Evolutionary conservation across 257 asterid genomes (phyloP).

Genomic region (Avicennia marina): DNA sequence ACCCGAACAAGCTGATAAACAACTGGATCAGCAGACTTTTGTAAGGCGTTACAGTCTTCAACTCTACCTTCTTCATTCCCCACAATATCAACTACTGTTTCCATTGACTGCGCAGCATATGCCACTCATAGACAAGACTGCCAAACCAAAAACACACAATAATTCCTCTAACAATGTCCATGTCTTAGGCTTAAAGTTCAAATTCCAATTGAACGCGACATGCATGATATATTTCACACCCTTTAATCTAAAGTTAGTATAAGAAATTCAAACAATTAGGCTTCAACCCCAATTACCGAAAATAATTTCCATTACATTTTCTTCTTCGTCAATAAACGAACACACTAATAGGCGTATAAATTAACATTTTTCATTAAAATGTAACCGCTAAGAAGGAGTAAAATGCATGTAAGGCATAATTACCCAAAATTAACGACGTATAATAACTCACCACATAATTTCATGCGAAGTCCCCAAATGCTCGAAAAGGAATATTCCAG

Average conservation of each 20-base stretch:
- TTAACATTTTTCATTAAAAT: not conserved
- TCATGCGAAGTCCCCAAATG: constrained; percentile 12
- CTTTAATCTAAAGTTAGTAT: not conserved
- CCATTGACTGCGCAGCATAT: constrained; percentile 52
- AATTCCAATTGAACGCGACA: constrained; percentile 7
- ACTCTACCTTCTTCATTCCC: constrained; percentile 34
- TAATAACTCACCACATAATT: constrained; percentile 26
- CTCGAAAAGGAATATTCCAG: constrained; percentile 26
- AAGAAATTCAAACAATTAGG: not conserved
- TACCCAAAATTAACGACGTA: not conserved
- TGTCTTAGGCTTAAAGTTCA: constrained; percentile 7
- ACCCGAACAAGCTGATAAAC: constrained; percentile 90
- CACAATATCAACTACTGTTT: constrained; percentile 40
- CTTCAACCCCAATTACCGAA: not conserved
- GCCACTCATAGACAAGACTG: constrained; percentile 28
- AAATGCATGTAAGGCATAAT: not conserved
- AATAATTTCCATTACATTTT: constrained; percentile 4
- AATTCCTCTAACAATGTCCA: not conserved
- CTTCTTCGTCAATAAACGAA: constrained; percentile 5
- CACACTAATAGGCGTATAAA: not conserved
- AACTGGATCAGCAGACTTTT: constrained; percentile 56
- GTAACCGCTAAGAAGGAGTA: constrained; percentile 3
- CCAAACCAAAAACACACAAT: not conserved
- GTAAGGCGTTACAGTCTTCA: constrained; percentile 29
- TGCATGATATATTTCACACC: constrained; percentile 3